Conservation (phyloP, 1,139 yeast species). For the Kurtzmaniella natalensis region DNA sequence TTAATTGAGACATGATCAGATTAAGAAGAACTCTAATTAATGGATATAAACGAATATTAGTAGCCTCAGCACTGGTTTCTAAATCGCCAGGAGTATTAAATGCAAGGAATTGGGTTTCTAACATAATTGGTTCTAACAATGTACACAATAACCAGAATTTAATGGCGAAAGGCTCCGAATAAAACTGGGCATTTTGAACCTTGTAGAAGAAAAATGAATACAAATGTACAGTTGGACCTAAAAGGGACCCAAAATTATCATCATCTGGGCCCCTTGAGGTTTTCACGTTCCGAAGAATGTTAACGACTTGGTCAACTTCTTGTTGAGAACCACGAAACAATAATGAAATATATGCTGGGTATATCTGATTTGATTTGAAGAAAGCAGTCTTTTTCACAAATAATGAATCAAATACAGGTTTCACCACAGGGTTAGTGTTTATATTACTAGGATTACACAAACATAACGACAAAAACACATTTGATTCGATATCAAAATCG, state of each 20-base stretch:
- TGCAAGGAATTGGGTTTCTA: conserved; percentile 33
- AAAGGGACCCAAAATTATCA: conserved; percentile 21
- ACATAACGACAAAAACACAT: background rate
- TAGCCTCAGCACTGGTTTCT: conserved; percentile 34
- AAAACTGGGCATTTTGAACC: conserved; percentile 50
- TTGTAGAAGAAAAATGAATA: conserved; percentile 35
- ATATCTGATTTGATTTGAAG: conserved; percentile 13
- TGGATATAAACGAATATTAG: conserved; percentile 39
- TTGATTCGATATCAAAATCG: background rate
- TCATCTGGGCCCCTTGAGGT: background rate
- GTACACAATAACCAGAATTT: conserved; percentile 51
- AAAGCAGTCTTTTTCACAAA: conserved; percentile 2
- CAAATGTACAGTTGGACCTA: conserved; percentile 46
- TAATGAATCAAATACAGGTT: background rate
- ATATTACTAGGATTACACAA: background rate
- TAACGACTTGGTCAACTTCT: conserved; percentile 43
- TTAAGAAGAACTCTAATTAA: conserved; percentile 44
- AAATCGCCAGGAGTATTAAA: conserved; percentile 44
- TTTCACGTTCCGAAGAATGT: background rate
- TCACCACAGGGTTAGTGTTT: background rate
- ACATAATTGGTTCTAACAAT: conserved; percentile 37
- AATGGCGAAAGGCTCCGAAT: conserved; percentile 38
- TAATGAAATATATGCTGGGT: conserved; percentile 50
- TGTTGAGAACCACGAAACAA: conserved; percentile 48
- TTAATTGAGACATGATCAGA: conserved; percentile 46